Conservation (phyloP, 495 filamentous ascomycete genomes). For the Talaromyces ruber region DNA sequence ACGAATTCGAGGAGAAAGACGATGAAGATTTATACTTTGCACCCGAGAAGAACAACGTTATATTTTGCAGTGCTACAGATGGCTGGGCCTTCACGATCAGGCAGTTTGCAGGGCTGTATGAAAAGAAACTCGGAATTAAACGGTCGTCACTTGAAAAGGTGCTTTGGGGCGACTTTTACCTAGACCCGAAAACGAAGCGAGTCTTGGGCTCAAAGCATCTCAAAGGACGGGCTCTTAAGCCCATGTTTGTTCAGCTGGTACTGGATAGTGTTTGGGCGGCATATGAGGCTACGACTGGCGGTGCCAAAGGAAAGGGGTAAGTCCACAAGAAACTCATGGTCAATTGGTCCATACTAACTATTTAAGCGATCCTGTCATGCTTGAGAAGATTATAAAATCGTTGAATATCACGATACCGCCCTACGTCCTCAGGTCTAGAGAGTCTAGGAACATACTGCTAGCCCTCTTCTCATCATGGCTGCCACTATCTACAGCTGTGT, state of each 20-base stretch:
- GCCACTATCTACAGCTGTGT: constrained; percentile 81
- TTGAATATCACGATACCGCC: constrained; percentile 73
- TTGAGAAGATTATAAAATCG: constrained; percentile 94
- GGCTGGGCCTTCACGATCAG: constrained; percentile 96
- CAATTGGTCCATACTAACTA: constrained; percentile 19
- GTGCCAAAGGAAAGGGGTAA: constrained; percentile 73
- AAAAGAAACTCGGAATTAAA: constrained; percentile 96
- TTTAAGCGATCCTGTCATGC: constrained; percentile 61
- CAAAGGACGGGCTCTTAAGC: constrained; percentile 82
- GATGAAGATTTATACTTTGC: constrained; percentile 98
- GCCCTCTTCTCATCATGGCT: constrained; percentile 86
- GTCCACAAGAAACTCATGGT: constrained; percentile 15
- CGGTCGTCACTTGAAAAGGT: constrained; percentile 86
- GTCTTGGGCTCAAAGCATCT: constrained; percentile 87
- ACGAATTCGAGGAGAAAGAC: constrained; percentile 78
- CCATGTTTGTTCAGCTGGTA: constrained; percentile 96
- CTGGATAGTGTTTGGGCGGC: constrained; percentile 96
- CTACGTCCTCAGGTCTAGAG: constrained; percentile 76
- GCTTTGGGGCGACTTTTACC: constrained; percentile 93
- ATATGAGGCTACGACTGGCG: constrained; percentile 82
- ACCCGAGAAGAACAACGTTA: constrained; percentile 96
- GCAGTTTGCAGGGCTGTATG: constrained; percentile 89
- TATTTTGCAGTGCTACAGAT: constrained; percentile 94
- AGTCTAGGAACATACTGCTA: constrained; percentile 74
- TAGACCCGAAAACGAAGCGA: constrained; percentile 95